phyloP scores from a whole-genome alignment of 768 basidiomycete genomes.

The Podaxis rugospora region DNA sequence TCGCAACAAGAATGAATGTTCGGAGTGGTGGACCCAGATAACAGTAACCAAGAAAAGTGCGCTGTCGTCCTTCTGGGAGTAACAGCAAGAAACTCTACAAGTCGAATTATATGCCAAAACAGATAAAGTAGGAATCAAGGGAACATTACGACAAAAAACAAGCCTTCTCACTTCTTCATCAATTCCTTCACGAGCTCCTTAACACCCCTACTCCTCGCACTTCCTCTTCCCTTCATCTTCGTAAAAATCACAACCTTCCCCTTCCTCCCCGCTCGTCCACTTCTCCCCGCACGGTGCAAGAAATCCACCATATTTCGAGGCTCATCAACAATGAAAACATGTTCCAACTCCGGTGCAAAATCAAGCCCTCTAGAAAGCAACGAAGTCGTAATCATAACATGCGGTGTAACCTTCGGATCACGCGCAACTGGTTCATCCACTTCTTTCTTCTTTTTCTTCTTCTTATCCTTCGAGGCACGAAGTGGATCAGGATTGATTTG shows the following conservation, averaged over 20 bases:
- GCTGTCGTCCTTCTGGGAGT: not conserved
- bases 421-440: conserved; percentile 9
- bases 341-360: conserved; percentile 70
- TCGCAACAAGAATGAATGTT: not conserved
- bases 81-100: not conserved
- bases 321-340: conserved; percentile 86
- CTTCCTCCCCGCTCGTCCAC: conserved; percentile 66
- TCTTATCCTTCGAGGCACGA: conserved; percentile 11
- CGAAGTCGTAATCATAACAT: conserved; percentile 85
- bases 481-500: not conserved
- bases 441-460: conserved; percentile 4
- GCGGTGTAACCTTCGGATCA: conserved; percentile 38
- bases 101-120: not conserved
- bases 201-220: conserved; percentile 45
- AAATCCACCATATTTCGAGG: conserved; percentile 91
- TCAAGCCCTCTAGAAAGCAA: conserved; percentile 88
- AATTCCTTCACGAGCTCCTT: conserved; percentile 45
- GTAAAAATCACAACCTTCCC: conserved; percentile 79
- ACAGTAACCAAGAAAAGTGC: not conserved
- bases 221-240: conserved; percentile 62
- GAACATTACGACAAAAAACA: not conserved
- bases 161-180: conserved; percentile 2
- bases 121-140: not conserved
- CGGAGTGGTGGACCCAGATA: not conserved
- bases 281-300: conserved; percentile 84